Evolutionary conservation across 768 basidiomycete species (phyloP), one percentile per base, ranked within the genome.

Genomic region (Termitomyces titanicus): DNA sequence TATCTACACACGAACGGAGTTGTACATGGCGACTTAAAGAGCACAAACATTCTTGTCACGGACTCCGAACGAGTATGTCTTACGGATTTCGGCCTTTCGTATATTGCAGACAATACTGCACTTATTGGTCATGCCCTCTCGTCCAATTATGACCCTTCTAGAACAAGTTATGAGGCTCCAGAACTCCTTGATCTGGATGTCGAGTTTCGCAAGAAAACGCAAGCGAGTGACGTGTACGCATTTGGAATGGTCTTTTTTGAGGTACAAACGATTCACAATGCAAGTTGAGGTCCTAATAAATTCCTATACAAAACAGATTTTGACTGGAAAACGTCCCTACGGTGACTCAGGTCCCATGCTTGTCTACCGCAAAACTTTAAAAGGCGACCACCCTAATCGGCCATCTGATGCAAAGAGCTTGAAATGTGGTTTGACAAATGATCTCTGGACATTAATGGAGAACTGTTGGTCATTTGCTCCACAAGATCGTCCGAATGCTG

Each of bases 61-160:
- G 39, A 35, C 18, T 44, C n/a, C 15, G 72, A 13, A 64, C 66
- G 25, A 79, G 79, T 18, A 3, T 77, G 76, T 51, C 64, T 81
- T 5, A 73, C 78, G n/a, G 79, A 81, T 61, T 81, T 81, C 44
- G 80, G 80, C 13, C 64, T 80, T 7, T 68, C 72, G 0, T 67
- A 63, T 6, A 55, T 70, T 11, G 56, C 53, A 2, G 59, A 67
- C 11, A 33, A 56, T 0, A 53, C 58, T 39, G 56, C 58, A 2
- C 38, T 64, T 20, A 54, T 35, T 22, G 58, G 59, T 35, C 59
- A 51, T 18, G 54, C 59, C 18, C 37, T 58, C 18, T 58, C 57
- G 11, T 64, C 57, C 24, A 42, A 56, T 6, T 50, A 25, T 25
- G 27, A n/a, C 15, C 61, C 58, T 8, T 72, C 70, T 1, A 70